Conservation (phyloP, 306 rosid genomes). For the Hylodesmum podocarpum region DNA sequence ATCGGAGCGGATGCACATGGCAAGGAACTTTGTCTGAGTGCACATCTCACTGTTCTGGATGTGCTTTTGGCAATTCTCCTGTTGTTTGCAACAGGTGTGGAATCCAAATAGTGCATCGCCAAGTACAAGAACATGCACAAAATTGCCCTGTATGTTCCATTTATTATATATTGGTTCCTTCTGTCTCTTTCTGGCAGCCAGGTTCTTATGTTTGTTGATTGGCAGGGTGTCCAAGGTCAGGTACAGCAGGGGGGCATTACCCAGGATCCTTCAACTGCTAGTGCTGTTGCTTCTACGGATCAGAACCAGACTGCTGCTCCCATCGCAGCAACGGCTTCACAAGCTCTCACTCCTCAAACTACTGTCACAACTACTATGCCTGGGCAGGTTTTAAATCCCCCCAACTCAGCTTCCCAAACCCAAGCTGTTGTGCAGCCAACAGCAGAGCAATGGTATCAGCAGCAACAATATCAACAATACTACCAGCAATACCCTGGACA, state of each 20-base stretch:
- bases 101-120: slow-evolving; percentile 87
- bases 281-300: slow-evolving; percentile 50
- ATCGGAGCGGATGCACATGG: slow-evolving; percentile 97
- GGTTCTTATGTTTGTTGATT: slow-evolving; percentile 34
- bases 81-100: slow-evolving; percentile 95
- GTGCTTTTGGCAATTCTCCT: slow-evolving; percentile 93
- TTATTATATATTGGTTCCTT: not conserved
- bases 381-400: slow-evolving; percentile 60
- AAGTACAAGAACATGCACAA: slow-evolving; percentile 96
- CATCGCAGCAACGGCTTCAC: slow-evolving; percentile 50
- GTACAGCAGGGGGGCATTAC: slow-evolving; percentile 55
- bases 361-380: slow-evolving; percentile 40
- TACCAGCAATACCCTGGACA: slow-evolving; percentile 93
- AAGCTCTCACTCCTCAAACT: slow-evolving; percentile 59
- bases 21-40: slow-evolving; percentile 87
- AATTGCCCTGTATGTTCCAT: slow-evolving; percentile 68
- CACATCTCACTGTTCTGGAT: slow-evolving; percentile 79
- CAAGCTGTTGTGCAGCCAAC: slow-evolving; percentile 60
- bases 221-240: slow-evolving; percentile 81
- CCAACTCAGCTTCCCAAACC: slow-evolving; percentile 58
- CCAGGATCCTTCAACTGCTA: slow-evolving; percentile 48
- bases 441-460: slow-evolving; percentile 93
- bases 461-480: slow-evolving; percentile 87
- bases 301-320: slow-evolving; percentile 51
- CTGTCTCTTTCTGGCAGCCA: slow-evolving; percentile 2